phyloP scores from a whole-genome alignment of 1,284 basidiomycete species.

The Quambalaria eucalypti region DNA sequence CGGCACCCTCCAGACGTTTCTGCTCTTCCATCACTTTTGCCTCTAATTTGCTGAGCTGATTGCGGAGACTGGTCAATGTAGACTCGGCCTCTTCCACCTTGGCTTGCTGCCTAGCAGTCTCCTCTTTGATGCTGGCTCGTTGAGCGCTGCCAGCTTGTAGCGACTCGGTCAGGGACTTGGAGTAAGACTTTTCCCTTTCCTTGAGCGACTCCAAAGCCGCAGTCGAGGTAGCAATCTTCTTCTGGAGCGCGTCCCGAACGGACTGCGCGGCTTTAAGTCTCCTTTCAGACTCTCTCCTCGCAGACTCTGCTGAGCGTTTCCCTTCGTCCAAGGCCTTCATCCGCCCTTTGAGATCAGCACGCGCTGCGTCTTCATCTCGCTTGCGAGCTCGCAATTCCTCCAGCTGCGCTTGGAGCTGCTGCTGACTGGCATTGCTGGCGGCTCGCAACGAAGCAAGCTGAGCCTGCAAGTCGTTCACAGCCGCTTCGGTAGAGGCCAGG shows the following conservation, averaged over 20 bases:
- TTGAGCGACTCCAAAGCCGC: not conserved
- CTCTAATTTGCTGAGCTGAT: conserved; percentile 61
- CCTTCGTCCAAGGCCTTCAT: conserved; percentile 78
- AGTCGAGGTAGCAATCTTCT: conserved; percentile 50
- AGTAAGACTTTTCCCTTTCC: not conserved
- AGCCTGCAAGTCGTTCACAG: conserved; percentile 55
- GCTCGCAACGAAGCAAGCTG: conserved; percentile 65
- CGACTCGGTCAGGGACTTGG: not conserved
- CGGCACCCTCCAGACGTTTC: conserved; percentile 17
- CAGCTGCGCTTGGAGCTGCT: conserved; percentile 62
- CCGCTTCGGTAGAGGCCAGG: not conserved
- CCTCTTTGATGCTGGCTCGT: not conserved
- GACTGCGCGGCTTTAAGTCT: conserved; percentile 63
- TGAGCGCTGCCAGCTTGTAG: not conserved
- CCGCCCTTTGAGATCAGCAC: conserved; percentile 67
- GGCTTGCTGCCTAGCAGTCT: conserved; percentile 12
- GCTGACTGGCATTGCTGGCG: conserved; percentile 53
- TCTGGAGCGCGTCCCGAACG: conserved; percentile 49
- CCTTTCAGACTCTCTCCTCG: conserved; percentile 76
- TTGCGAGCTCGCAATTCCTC: conserved; percentile 66
- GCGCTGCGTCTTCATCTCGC: conserved; percentile 69
- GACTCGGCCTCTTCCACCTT: not conserved
- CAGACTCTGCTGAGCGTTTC: conserved; percentile 69
- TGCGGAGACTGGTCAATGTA: conserved; percentile 52
- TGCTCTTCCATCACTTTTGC: conserved; percentile 50